Evolutionary conservation across 352 stramenopile species (phyloP).

Genomic region (Globisporangium abappressorium): DNA sequence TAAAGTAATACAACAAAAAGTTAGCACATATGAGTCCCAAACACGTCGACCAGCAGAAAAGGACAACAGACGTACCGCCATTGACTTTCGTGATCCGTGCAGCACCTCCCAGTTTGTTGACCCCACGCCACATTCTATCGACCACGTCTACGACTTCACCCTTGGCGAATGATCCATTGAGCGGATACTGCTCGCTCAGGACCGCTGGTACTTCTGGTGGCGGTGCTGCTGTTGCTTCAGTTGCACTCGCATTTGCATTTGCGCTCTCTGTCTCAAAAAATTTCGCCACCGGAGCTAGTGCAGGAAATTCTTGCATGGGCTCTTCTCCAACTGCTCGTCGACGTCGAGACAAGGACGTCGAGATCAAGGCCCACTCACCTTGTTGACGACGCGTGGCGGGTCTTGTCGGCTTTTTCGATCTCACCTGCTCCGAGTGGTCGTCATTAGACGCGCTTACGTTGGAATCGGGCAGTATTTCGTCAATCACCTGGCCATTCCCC

Average conservation of each 20-base stretch:
- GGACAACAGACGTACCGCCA: conserved; percentile 20
- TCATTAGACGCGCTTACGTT: neutral
- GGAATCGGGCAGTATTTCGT: neutral
- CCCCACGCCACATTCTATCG: conserved; percentile 85
- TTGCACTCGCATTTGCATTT: conserved; percentile 4
- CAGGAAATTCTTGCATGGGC: neutral
- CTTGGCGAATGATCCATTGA: conserved; percentile 38
- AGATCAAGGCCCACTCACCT: neutral
- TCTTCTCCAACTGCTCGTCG: neutral
- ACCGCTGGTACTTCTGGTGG: neutral
- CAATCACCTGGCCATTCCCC: neutral
- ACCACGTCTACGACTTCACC: conserved; percentile 87
- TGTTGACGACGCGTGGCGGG: neutral
- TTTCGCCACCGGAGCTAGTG: neutral
- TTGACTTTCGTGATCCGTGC: conserved; percentile 74
- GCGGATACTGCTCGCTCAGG: conserved; percentile 13
- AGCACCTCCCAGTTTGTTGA: conserved; percentile 90
- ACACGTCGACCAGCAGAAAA: neutral
- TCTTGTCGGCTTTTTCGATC: neutral
- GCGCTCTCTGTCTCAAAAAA: neutral
- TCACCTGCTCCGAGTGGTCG: neutral
- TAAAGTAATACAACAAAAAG: conserved; percentile 12
- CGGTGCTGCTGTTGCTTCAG: conserved; percentile 5
- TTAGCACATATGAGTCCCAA: neutral
- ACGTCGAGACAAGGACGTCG: neutral